Conservation (phyloP, 73 alveolate species). For the Stentor coeruleus region DNA sequence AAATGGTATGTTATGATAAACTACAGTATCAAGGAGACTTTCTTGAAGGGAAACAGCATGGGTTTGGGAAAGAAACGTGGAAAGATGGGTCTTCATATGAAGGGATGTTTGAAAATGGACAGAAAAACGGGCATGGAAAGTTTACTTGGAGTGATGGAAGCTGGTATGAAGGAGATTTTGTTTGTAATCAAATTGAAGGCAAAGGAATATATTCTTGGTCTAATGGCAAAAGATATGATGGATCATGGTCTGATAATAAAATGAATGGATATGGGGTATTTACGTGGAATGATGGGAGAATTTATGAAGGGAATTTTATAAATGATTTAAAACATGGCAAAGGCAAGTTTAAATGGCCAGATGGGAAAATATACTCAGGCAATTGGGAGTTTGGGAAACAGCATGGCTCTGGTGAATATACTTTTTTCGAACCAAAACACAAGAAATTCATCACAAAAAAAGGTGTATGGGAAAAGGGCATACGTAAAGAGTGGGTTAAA, state of each 20-base stretch:
- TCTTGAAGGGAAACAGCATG: conserved; percentile 22
- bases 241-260: conserved; percentile 25
- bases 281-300: not conserved
- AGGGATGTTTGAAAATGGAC: conserved; percentile 46
- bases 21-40: not conserved
- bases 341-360: not conserved
- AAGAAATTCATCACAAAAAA: too few relatives aligned
- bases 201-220: conserved; percentile 31
- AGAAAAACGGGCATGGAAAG: conserved; percentile 38
- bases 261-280: conserved; percentile 12
- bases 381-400: conserved; percentile 15
- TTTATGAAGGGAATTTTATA: conserved; percentile 16
- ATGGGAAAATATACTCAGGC: conserved; percentile 23
- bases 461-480: too few relatives aligned
- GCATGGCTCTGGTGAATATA: too few relatives aligned
- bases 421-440: too few relatives aligned
- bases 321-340: conserved; percentile 18
- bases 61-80: conserved; percentile 55
- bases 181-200: conserved; percentile 28
- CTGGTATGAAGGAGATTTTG: conserved; percentile 35
- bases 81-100: conserved; percentile 54
- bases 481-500: too few relatives aligned
- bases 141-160: conserved; percentile 48
- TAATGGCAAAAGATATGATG: conserved; percentile 41
- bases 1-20: not conserved